Evolutionary conservation across 441 rosid species (phyloP), one percentile per base, ranked within the genome.

Genomic region (Flueggea neowawraea): DNA sequence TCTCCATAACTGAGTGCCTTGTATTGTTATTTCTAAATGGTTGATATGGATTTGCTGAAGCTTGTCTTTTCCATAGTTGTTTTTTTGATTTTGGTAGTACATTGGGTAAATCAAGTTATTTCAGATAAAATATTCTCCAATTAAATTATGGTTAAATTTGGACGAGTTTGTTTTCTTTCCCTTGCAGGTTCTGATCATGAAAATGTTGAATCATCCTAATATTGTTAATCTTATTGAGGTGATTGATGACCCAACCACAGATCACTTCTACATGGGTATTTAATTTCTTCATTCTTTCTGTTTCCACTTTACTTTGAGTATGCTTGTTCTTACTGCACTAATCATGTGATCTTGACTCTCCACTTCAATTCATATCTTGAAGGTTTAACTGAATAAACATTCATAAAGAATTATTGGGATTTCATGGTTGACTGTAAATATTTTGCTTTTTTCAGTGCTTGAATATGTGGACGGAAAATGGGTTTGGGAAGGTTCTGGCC

Each of bases 211-310:
- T 55, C 97, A 94, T 74, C 99, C 99, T 70, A 91, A 91, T 71
- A 94, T 91, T 51, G 97, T 94, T 63, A 94, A 94, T 83, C 90
- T 94, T 67, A 49, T 86, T 63, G 97, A 94, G 86, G 97, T 94
- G 84, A 91, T 94, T 78, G 91, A 94, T 89, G 99, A 94, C 81
- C 90, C 94, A 10, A 83, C 75, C 67, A 70, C 89, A 58, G 99
- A 94, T 82, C 94, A 87, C 75, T 94, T 90, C 77, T 94, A 94
- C 90, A 94, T 94, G 96, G 97, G 99, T 94, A 83, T 67, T 64
- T 66, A 69, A 72, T 54, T 22, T 44, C 49, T 58, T 47, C 49
- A 52, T 67, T 64, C 67, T 58, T 50, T 60, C 53, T 52, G 51
- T 15, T 54, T 64, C 28, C 32, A 12, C 15, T 48, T 52, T 43